phyloP scores from a whole-genome alignment of 208 protist genomes.

The Trypanosoma platydactyli region DNA sequence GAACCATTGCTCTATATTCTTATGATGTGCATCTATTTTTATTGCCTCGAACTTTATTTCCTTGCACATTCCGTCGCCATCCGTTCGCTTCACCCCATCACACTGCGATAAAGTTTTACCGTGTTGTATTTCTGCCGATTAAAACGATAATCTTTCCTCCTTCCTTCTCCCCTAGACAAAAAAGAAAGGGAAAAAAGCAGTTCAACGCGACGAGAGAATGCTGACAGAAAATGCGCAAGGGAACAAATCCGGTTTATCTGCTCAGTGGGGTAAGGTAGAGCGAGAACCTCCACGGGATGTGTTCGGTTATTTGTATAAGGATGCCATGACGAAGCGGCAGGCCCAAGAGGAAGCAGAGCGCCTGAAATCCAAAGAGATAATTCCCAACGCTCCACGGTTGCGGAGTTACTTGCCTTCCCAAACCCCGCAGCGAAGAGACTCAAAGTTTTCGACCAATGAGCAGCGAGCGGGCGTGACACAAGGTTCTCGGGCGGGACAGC shows the following conservation, averaged over 20 bases:
- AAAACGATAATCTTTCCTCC: not conserved
- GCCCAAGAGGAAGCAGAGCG: not conserved
- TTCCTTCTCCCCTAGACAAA: not conserved
- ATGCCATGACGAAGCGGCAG: constrained; percentile 5
- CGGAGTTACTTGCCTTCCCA: not conserved
- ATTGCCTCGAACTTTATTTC: no score
- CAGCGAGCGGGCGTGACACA: not conserved
- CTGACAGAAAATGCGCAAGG: not conserved
- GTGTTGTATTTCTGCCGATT: constrained; percentile 19
- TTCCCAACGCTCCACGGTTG: not conserved
- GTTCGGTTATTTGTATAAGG: constrained; percentile 11
- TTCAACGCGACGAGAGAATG: not conserved
- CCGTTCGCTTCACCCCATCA: not conserved
- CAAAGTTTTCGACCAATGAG: not conserved
- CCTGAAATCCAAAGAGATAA: not conserved
- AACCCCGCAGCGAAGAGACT: not conserved
- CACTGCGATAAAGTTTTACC: constrained; percentile 11
- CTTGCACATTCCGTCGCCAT: not conserved
- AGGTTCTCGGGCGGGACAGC: not conserved
- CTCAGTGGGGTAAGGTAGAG: not conserved
- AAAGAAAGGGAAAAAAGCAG: constrained; percentile 1
- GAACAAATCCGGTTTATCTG: not conserved
- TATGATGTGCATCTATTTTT: no score
- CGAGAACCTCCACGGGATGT: not conserved
- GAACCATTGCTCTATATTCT: no score